These are phyloP conservation scores for Ophiostoma triangulosporum DNA, from an alignment of 2,329 filamentous ascomycete genomes.

Conservation along the genomic window DNA sequence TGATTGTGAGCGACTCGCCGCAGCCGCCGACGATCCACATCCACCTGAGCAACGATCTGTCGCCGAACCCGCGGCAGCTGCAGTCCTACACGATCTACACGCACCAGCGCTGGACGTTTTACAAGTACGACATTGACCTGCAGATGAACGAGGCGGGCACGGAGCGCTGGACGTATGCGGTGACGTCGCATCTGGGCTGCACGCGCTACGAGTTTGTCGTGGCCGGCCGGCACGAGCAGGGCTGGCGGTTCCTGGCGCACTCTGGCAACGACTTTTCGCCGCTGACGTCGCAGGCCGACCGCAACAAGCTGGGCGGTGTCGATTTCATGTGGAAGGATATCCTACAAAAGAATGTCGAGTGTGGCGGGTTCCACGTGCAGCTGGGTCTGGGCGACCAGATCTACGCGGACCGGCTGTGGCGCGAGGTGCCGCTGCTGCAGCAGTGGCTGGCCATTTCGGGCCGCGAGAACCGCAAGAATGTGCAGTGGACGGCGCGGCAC, in stretches of 20 bases:
- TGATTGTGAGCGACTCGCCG: slow-evolving; percentile 80
- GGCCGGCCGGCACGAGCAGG: slow-evolving; percentile 76
- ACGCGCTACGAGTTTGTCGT: slow-evolving; percentile 97
- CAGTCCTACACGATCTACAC: slow-evolving; percentile 70
- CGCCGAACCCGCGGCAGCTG: slow-evolving; percentile 81
- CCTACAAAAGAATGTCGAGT: slow-evolving; percentile 91
- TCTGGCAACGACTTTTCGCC: slow-evolving; percentile 93
- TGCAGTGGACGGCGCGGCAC: slow-evolving; percentile 83
- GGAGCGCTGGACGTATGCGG: slow-evolving; percentile 91
- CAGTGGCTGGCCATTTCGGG: slow-evolving; percentile 92
- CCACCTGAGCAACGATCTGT: slow-evolving; percentile 78
- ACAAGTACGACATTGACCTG: slow-evolving; percentile 83
- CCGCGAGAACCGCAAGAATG: slow-evolving; percentile 82
- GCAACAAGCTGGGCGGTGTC: slow-evolving; percentile 72
- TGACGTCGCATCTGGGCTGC: slow-evolving; percentile 91
- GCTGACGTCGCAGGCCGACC: slow-evolving; percentile 73
- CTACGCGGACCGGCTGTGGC: slow-evolving; percentile 91
- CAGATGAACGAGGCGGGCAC: slow-evolving; percentile 75
- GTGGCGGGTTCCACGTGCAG: slow-evolving; percentile 89
- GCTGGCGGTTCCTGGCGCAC: slow-evolving; percentile 91
- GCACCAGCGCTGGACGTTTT: slow-evolving; percentile 91
- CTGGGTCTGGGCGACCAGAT: slow-evolving; percentile 89
- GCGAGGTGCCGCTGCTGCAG: slow-evolving; percentile 81
- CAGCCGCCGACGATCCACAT: slow-evolving; percentile 95
- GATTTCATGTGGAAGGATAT: slow-evolving; percentile 99